phyloP scores from a whole-genome alignment of 1,284 basidiomycete genomes.

The Schizopora paradoxa region DNA sequence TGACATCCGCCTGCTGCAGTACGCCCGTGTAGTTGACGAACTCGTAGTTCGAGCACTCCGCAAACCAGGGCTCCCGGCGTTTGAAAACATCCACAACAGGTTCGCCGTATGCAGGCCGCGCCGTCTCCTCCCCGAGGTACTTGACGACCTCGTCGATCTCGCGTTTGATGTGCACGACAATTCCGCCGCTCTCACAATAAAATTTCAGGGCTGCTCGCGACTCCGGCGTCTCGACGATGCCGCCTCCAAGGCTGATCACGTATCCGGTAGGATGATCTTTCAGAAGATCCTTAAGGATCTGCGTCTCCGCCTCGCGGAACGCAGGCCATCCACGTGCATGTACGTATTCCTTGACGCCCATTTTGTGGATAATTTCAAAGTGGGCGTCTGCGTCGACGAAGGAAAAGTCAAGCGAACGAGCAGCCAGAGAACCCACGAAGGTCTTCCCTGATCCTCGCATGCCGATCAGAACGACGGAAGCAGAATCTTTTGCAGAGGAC shows the following conservation, averaged over 20 bases:
- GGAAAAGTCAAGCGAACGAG: constrained; percentile 67
- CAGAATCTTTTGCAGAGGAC: constrained; percentile 41
- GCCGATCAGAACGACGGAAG: constrained; percentile 84
- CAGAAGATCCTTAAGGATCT: constrained; percentile 58
- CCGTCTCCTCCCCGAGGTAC: constrained; percentile 75
- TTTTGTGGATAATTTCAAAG: constrained; percentile 65
- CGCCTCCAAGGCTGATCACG: constrained; percentile 91
- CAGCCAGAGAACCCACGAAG: constrained; percentile 78
- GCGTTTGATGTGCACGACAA: constrained; percentile 70
- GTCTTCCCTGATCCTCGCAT: constrained; percentile 99
- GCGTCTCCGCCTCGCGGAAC: constrained; percentile 64
- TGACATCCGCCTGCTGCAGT: constrained; percentile 20
- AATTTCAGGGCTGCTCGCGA: constrained; percentile 68
- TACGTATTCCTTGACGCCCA: constrained; percentile 75
- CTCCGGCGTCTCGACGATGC: constrained; percentile 83
- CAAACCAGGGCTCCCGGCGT: constrained; percentile 84
- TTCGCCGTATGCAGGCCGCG: constrained; percentile 85
- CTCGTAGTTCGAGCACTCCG: constrained; percentile 79
- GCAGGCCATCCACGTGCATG: constrained; percentile 70
- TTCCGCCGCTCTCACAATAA: constrained; percentile 57
- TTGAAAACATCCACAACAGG: constrained; percentile 78
- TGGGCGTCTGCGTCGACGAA: constrained; percentile 87
- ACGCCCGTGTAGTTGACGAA: constrained; percentile 74
- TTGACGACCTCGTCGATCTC: constrained; percentile 67
- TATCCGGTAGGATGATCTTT: constrained; percentile 52